phyloP scores from a whole-genome alignment of 1,284 basidiomycete species.

The Pulveroboletus sp. region DNA sequence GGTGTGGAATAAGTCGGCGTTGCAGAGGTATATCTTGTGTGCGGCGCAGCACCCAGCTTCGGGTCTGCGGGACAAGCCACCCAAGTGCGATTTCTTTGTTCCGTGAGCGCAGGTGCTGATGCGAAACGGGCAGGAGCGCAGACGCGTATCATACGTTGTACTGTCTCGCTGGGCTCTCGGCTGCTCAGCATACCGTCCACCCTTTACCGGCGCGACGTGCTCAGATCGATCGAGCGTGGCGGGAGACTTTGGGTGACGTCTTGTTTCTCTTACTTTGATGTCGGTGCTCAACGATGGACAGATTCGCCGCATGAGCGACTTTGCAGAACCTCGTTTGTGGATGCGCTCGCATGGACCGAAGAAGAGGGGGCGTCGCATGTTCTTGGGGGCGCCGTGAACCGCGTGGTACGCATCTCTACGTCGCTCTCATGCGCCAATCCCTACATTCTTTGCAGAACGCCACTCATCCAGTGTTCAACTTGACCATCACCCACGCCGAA shows the following conservation, averaged over 20 bases:
- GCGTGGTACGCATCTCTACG: constrained; percentile 55
- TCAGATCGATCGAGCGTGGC: constrained; percentile 50
- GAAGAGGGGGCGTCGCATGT: constrained; percentile 65
- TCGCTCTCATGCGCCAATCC: background rate
- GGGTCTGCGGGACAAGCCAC: constrained; percentile 93
- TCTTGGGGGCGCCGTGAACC: constrained; percentile 66
- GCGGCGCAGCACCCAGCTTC: constrained; percentile 85
- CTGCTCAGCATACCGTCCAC: constrained; percentile 77
- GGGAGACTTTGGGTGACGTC: constrained; percentile 19
- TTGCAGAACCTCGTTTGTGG: constrained; percentile 57
- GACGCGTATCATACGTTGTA: constrained; percentile 94
- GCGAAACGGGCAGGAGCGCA: constrained; percentile 49
- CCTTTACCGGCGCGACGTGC: constrained; percentile 48
- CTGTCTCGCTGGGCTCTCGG: constrained; percentile 85
- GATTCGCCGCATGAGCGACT: constrained; percentile 36
- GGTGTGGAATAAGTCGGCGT: constrained; percentile 59
- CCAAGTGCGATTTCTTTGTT: constrained; percentile 67
- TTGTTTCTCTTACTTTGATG: background rate
- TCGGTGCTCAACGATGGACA: constrained; percentile 12
- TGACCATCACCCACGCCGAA: constrained; percentile 75
- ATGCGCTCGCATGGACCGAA: constrained; percentile 74
- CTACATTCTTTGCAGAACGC: constrained; percentile 61
- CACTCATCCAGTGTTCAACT: constrained; percentile 85
- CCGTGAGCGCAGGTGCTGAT: too few relatives aligned
- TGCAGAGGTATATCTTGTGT: constrained; percentile 87